Evolutionary conservation across 805 yeast genomes (phyloP).

Genomic region (Barnettozyma botsteinii): DNA sequence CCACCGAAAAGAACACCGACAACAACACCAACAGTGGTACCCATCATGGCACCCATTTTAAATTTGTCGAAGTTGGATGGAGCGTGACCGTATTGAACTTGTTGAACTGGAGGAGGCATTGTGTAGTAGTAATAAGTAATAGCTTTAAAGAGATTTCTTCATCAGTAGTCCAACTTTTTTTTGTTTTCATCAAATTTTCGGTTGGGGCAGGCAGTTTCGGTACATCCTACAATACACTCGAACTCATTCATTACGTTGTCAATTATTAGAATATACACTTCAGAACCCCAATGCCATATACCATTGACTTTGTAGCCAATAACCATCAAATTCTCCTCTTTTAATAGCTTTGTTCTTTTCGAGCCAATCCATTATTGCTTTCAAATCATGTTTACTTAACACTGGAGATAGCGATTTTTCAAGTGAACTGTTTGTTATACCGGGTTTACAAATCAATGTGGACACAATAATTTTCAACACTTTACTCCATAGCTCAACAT

Average conservation of each 20-base stretch:
- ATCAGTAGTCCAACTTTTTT: not conserved
- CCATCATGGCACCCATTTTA: conserved; percentile 99
- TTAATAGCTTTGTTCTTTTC: conserved; percentile 32
- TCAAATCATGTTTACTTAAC: conserved; percentile 29
- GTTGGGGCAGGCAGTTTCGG: not conserved
- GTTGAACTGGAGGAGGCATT: conserved; percentile 55
- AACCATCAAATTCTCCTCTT: conserved; percentile 33
- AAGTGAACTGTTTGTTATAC: conserved; percentile 32
- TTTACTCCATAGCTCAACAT: conserved; percentile 53
- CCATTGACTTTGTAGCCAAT: conserved; percentile 43
- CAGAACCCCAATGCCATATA: conserved; percentile 33
- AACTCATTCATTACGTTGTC: too few species aligned
- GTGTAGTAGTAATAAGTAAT: not conserved
- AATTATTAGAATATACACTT: too few species aligned
- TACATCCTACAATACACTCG: not conserved
- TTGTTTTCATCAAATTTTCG: not conserved
- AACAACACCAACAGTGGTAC: conserved; percentile 77
- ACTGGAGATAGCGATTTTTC: conserved; percentile 18
- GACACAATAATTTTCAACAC: conserved; percentile 42
- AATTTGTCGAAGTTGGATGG: conserved; percentile 93
- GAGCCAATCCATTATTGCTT: conserved; percentile 41
- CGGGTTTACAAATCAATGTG: conserved; percentile 49
- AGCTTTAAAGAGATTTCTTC: not conserved
- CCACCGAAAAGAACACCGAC: conserved; percentile 95
- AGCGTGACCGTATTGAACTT: conserved; percentile 51